A percentile compares a stretch with the other conserved stretches of the same genome.
These are phyloP conservation scores for Amanita subjunquillea DNA, from an alignment of 768 basidiomycete species.

Conservation along the genomic window DNA sequence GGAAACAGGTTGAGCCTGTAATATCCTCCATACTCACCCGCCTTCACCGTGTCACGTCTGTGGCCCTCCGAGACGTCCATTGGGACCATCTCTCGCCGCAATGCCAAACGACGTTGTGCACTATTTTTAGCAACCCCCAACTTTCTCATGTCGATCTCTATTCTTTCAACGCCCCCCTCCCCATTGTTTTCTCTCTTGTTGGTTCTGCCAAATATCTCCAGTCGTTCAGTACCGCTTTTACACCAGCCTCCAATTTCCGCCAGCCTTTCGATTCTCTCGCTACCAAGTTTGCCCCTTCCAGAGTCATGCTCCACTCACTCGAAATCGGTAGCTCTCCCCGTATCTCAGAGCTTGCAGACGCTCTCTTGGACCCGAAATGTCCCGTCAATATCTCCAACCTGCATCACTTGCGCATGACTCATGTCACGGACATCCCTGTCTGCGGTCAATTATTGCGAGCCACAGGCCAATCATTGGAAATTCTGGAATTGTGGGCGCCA, in stretches of 20 bases:
- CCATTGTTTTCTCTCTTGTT: background rate
- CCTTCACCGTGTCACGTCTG: constrained; percentile 4
- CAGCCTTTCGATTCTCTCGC: background rate
- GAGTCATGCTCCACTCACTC: background rate
- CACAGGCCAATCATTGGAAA: constrained; percentile 7
- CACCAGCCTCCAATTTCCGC: background rate
- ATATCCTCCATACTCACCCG: constrained; percentile 4
- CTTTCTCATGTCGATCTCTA: constrained; percentile 7
- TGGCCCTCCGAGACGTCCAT: constrained; percentile 8
- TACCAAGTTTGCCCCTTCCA: background rate
- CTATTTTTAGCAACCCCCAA: constrained; percentile 8
- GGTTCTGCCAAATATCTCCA: background rate
- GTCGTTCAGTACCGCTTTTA: background rate
- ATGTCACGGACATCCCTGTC: constrained; percentile 9
- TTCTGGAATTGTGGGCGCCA: constrained; percentile 9
- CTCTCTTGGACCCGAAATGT: constrained; percentile 2
- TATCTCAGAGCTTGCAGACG: background rate
- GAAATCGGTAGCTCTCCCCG: constrained; percentile 5
- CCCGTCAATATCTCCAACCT: constrained; percentile 7
- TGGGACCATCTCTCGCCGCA: constrained; percentile 7
- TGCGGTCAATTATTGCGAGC: constrained; percentile 1
- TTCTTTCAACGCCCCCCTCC: background rate
- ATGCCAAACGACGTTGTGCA: constrained; percentile 3
- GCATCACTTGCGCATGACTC: constrained; percentile 8
- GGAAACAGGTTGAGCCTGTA: constrained; percentile 1